phyloP scores from a whole-genome alignment of 805 yeast species.

The Cyberlindnera galapagoensis region DNA sequence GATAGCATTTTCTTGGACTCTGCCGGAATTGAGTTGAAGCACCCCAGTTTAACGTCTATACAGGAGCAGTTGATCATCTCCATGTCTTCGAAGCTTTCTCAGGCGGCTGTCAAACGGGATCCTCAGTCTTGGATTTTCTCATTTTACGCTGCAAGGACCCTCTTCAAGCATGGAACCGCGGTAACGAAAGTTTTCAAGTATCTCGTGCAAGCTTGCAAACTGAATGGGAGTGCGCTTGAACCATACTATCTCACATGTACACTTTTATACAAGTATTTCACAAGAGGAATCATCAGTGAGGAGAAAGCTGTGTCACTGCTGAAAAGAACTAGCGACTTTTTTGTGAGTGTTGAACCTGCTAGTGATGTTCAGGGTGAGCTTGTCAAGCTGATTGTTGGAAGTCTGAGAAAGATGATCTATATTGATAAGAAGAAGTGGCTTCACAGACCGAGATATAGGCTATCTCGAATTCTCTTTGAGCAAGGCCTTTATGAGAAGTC shows the following conservation, averaged over 20 bases:
- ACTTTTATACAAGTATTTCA: slow-evolving; percentile 49
- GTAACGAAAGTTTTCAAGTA: slow-evolving; percentile 33
- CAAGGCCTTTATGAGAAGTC: slow-evolving; percentile 50
- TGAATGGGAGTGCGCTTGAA: slow-evolving; percentile 46
- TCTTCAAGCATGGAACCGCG: slow-evolving; percentile 39
- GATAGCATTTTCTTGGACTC: no score
- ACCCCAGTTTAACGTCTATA: no score
- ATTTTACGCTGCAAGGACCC: slow-evolving; percentile 53
- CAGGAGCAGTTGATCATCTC: no score
- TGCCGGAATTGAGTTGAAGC: no score
- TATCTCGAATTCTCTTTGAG: slow-evolving; percentile 55
- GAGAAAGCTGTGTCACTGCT: slow-evolving; percentile 35
- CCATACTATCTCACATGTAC: slow-evolving; percentile 69
- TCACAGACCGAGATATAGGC: slow-evolving; percentile 71
- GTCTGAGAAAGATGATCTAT: slow-evolving; percentile 40
- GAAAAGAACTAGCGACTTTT: slow-evolving; percentile 23
- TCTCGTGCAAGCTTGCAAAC: slow-evolving; percentile 37
- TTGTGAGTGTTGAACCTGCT: slow-evolving; percentile 12
- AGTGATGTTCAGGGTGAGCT: slow-evolving; percentile 16
- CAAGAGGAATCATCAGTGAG: slow-evolving; percentile 27
- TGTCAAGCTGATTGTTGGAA: slow-evolving; percentile 36
- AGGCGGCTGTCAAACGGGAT: slow-evolving; percentile 38
- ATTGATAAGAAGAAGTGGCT: slow-evolving; percentile 88
- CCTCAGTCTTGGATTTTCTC: slow-evolving; percentile 54
- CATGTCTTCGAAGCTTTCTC: slow-evolving; percentile 39